These are phyloP conservation scores for Xylariaceae sp. DNA, from an alignment of 2,329 filamentous ascomycete genomes.

Conservation along the genomic window DNA sequence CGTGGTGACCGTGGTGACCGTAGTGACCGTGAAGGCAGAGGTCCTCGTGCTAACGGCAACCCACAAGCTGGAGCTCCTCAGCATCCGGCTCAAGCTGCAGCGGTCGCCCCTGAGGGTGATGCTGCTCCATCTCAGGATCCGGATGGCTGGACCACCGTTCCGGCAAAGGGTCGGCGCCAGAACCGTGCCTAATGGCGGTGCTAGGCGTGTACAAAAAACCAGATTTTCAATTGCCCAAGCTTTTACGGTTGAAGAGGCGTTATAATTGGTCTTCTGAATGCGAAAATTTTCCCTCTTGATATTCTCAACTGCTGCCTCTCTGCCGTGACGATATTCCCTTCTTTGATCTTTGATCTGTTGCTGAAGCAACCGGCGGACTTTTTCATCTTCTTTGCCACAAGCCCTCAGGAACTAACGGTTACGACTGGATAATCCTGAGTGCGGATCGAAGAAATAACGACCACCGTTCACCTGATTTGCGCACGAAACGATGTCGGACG, in stretches of 20 bases:
- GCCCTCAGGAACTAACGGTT: constrained; percentile 8
- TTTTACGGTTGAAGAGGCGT: constrained; percentile 21
- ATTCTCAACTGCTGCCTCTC: constrained; percentile 16
- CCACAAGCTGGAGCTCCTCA: constrained; percentile 30
- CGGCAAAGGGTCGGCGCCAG: constrained; percentile 37
- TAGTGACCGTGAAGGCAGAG: constrained; percentile 45
- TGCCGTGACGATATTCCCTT: constrained; percentile 17
- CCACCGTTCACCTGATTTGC: too few species aligned
- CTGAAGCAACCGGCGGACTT: constrained; percentile 4
- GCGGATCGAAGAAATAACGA: too few species aligned
- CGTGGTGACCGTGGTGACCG: constrained; percentile 44
- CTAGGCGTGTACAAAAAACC: constrained; percentile 23
- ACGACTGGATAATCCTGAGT: constrained; percentile 18
- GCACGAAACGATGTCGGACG: too few species aligned
- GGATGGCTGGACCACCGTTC: constrained; percentile 63
- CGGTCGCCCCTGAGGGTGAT: constrained; percentile 27
- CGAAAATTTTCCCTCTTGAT: constrained; percentile 20
- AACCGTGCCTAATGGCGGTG: constrained; percentile 7
- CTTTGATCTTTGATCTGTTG: constrained; percentile 14
- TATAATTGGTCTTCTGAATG: constrained; percentile 23
- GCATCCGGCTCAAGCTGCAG: constrained; percentile 23
- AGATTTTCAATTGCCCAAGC: constrained; percentile 23
- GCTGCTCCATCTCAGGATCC: constrained; percentile 45
- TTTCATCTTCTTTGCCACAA: constrained; percentile 9
- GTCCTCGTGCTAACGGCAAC: constrained; percentile 47